A percentile compares a stretch with the other conserved stretches of the same genome.
phyloP scores from a whole-genome alignment of 1,284 basidiomycete genomes.

The Marasmius sp. region DNA sequence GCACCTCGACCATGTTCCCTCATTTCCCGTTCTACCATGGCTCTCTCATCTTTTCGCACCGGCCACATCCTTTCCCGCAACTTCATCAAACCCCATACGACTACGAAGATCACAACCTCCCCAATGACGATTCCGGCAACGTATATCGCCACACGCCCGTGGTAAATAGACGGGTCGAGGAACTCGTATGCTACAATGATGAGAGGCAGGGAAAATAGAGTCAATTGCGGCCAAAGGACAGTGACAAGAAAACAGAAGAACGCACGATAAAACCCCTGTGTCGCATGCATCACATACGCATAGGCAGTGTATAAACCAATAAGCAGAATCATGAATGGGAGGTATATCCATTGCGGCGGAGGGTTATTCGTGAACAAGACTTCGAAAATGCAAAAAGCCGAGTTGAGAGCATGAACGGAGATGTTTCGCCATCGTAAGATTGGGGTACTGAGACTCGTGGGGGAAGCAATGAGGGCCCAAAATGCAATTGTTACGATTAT shows the following conservation, averaged over 20 bases:
- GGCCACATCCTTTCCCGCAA: conserved; percentile 18
- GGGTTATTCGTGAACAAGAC: conserved; percentile 53
- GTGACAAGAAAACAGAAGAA: conserved; percentile 12
- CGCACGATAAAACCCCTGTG: conserved; percentile 65
- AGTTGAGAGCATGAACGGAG: conserved; percentile 64
- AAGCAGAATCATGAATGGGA: conserved; percentile 46
- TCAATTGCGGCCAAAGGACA: not conserved
- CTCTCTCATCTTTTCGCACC: not conserved
- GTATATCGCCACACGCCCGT: conserved; percentile 39
- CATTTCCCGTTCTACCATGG: not conserved
- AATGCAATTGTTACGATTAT: conserved; percentile 68
- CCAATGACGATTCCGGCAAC: conserved; percentile 41
- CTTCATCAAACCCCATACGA: not conserved
- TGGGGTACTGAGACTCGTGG: conserved; percentile 25
- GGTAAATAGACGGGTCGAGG: conserved; percentile 30
- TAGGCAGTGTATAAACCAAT: conserved; percentile 64
- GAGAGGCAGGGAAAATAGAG: not conserved
- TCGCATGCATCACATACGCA: conserved; percentile 61
- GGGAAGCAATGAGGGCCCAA: conserved; percentile 56
- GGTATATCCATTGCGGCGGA: conserved; percentile 53
- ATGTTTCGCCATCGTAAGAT: conserved; percentile 57
- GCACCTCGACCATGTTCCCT: not conserved
- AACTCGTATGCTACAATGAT: conserved; percentile 32
- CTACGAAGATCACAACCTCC: not conserved
- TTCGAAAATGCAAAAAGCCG: conserved; percentile 56